Conservation (phyloP, 2,329 filamentous ascomycete genomes). For the Gnomoniopsis sp. region DNA sequence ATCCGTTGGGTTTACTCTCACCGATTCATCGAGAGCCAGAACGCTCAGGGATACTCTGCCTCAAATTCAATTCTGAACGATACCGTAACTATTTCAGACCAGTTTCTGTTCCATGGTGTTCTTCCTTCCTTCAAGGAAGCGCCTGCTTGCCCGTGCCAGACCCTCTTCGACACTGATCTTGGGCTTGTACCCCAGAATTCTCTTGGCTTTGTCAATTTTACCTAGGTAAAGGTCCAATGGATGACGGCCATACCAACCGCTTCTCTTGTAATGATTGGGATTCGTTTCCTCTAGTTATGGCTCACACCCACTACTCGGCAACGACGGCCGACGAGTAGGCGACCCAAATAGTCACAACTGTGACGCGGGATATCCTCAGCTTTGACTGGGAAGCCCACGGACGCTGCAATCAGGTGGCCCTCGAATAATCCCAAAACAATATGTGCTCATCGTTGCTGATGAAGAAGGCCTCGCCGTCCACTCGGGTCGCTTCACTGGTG, state of each 20-base stretch:
- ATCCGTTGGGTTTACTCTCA: too few species aligned
- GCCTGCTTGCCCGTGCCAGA: constrained; percentile 18
- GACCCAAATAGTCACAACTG: constrained; percentile 14
- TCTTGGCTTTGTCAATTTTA: constrained; percentile 21
- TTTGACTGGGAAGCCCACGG: constrained; percentile 23
- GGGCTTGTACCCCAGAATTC: constrained; percentile 20
- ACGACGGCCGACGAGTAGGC: constrained; percentile 16
- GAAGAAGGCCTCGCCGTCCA: constrained; percentile 33
- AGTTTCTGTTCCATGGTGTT: too few species aligned
- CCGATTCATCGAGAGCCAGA: too few species aligned
- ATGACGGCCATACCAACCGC: constrained; percentile 19
- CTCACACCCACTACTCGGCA: constrained; percentile 25
- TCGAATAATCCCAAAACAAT: constrained; percentile 30
- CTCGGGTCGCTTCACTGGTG: too few species aligned
- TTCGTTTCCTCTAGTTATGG: constrained; percentile 16
- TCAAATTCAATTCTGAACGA: too few species aligned
- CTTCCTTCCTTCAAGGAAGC: constrained; percentile 22
- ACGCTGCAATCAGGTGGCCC: constrained; percentile 23
- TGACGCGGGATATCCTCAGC: constrained; percentile 19
- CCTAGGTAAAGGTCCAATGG: constrained; percentile 12
- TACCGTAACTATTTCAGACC: too few species aligned
- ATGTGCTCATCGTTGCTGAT: constrained; percentile 30
- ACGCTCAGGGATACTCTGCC: too few species aligned
- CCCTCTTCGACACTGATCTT: constrained; percentile 18
- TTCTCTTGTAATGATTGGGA: constrained; percentile 18